These are phyloP conservation scores for Fusarium agapanthi DNA, from an alignment of 2,329 filamentous ascomycete species.

Conservation along the genomic window DNA sequence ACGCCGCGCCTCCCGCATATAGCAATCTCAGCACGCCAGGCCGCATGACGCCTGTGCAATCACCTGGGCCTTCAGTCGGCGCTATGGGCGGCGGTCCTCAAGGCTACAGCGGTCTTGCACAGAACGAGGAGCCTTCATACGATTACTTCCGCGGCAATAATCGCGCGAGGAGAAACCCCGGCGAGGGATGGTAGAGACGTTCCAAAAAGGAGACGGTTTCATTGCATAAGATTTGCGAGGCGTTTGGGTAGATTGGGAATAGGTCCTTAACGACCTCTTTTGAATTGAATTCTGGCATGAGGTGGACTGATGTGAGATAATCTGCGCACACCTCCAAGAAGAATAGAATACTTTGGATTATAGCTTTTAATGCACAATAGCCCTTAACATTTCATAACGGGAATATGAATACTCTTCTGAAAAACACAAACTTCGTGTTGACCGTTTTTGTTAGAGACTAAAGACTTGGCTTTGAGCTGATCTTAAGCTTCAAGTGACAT, in stretches of 20 bases:
- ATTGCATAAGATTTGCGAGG: constrained; percentile 39
- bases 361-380: constrained; percentile 32
- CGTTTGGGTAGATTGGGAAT: constrained; percentile 44
- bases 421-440: background rate
- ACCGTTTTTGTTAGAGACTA: background rate
- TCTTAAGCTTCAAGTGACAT: background rate
- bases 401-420: background rate
- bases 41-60: constrained; percentile 37
- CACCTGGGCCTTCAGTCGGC: constrained; percentile 56
- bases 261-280: background rate
- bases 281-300: constrained; percentile 27
- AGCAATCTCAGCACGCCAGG: constrained; percentile 39
- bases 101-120: constrained; percentile 68
- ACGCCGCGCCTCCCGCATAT: constrained; percentile 62
- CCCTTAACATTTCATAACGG: constrained; percentile 2
- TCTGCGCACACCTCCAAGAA: constrained; percentile 16
- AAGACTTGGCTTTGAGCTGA: background rate
- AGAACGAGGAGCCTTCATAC: constrained; percentile 60
- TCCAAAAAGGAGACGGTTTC: background rate
- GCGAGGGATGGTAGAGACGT: constrained; percentile 50
- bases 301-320: constrained; percentile 25
- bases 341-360: constrained; percentile 28
- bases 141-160: constrained; percentile 63
- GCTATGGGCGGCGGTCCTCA: constrained; percentile 66
- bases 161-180: constrained; percentile 45